Percentiles rank a stretch among this genome's conserved stretches.
These are phyloP conservation scores for Cyamopsis tetragonoloba DNA, from an alignment of 306 rosid species.

Conservation along the genomic window DNA sequence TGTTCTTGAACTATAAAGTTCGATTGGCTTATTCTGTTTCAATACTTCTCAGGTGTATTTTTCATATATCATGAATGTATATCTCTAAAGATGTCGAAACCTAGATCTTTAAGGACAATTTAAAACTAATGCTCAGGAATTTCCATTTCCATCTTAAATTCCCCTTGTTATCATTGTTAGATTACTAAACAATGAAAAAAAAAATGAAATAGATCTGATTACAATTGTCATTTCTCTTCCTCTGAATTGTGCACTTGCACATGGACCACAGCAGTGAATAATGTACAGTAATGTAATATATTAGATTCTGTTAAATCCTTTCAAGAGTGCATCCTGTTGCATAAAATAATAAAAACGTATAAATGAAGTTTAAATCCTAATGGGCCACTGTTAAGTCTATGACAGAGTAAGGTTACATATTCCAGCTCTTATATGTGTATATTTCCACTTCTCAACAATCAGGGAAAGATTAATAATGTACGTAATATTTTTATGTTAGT, in stretches of 20 bases:
- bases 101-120: constrained; percentile 5
- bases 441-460: not conserved
- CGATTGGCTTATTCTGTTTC: constrained; percentile 10
- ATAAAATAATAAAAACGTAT: constrained; percentile 12
- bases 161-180: not conserved
- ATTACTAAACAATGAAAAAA: not conserved
- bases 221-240: constrained; percentile 1
- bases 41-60: constrained; percentile 8
- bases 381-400: not conserved
- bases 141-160: not conserved
- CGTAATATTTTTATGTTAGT: not conserved
- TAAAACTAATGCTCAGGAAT: not conserved
- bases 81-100: constrained; percentile 1
- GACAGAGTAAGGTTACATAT: not conserved
- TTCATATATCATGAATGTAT: constrained; percentile 4
- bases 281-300: not conserved
- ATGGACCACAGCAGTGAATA: constrained; percentile 19
- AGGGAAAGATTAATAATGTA: not conserved
- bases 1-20: constrained; percentile 20
- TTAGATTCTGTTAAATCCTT: constrained; percentile 6
- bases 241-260: not conserved
- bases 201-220: not conserved
- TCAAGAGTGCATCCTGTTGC: not conserved
- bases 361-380: constrained; percentile 4
- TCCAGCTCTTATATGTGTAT: not conserved